A percentile compares a stretch with the other conserved stretches of the same genome.
Evolutionary conservation across 768 basidiomycete genomes (phyloP).

Genomic region (Coprinellus micaceus): DNA sequence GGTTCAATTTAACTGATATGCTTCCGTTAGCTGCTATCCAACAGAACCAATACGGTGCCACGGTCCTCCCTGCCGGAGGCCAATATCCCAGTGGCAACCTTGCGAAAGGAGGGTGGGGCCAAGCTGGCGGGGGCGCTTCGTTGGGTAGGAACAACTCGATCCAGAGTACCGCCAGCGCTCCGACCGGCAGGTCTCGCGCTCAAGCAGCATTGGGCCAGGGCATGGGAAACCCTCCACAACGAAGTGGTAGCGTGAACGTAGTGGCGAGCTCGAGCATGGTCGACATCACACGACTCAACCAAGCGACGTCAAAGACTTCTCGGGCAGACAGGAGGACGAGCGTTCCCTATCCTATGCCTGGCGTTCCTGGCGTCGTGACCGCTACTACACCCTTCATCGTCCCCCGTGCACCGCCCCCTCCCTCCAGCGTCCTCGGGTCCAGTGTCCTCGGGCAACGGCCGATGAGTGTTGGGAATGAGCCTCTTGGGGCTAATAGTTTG

Average conservation of each 20-base stretch:
- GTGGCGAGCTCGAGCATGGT: neutral
- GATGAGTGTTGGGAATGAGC: neutral
- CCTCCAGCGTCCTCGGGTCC: no score
- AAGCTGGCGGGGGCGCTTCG: conserved; percentile 11
- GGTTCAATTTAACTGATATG: neutral
- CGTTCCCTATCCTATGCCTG: conserved; percentile 2
- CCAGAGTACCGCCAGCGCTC: conserved; percentile 28
- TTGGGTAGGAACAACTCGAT: conserved; percentile 31
- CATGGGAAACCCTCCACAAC: conserved; percentile 1
- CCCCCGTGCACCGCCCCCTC: conserved; percentile 1
- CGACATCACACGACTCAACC: neutral
- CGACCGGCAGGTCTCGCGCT: conserved; percentile 13
- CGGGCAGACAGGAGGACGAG: neutral
- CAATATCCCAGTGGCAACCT: conserved; percentile 20
- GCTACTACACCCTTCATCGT: neutral
- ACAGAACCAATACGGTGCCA: conserved; percentile 10
- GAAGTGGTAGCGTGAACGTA: neutral
- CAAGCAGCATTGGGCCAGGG: conserved; percentile 19
- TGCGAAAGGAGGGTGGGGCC: conserved; percentile 20
- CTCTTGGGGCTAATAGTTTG: conserved; percentile 32
- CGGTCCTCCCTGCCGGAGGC: conserved; percentile 19
- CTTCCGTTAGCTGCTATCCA: neutral
- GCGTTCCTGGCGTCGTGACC: conserved; percentile 4
- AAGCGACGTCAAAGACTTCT: neutral
- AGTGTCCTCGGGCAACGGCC: neutral